Base-by-base conservation (phyloP, 2,329 filamentous ascomycete species). In the Fusarium sororula region DNA sequence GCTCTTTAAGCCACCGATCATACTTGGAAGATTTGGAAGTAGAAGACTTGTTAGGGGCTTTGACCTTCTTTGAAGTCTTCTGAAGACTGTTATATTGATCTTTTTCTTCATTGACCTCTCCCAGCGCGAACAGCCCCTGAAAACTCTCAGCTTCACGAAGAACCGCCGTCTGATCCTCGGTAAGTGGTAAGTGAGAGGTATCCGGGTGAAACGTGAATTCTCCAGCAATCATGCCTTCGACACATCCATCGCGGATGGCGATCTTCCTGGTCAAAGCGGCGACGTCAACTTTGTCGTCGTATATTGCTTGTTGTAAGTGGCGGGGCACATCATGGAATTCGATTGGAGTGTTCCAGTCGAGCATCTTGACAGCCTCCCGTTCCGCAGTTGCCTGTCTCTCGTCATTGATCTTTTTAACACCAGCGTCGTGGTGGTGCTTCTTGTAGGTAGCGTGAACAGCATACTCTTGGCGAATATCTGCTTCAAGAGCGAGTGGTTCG, bases 161-260 rank as follows among this genome's bases (percentile, higher is more conserved):
- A 18, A 77, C 38, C 20, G 67, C 55, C 20, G 47, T 53, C 38
- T 77, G 66, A 5, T 72, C 26, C 30, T 72, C 48, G 13, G 75
- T 76, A 6, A 68, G 72, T 20, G 55, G 42, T 11, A 63, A 24
- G 22, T 70, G 42, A 6, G 72, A 70, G 18, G 51, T 44, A 18
- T 78, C 74, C 57, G 63, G 71, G 32, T 67, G 20, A 24, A 54
- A 68, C 9, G 63, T 74, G 37, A 77, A 75, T 13, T 68, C 59
- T 26, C 74, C 74, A 7, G 75, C 75, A 50, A 77, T 70, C 5
- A 39, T 44, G 28, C 69, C 74, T 22, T 76, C 75, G 4, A 75
- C 53, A 22, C 42, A 48, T 14, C 65, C 74, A 35, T 77, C 67
- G 32, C 66, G 70, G 22, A 75, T 55, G 5, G 62, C 50, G 2